These are phyloP conservation scores for Penicillium sp. DNA, from an alignment of 2,329 filamentous ascomycete genomes.

Conservation along the genomic window DNA sequence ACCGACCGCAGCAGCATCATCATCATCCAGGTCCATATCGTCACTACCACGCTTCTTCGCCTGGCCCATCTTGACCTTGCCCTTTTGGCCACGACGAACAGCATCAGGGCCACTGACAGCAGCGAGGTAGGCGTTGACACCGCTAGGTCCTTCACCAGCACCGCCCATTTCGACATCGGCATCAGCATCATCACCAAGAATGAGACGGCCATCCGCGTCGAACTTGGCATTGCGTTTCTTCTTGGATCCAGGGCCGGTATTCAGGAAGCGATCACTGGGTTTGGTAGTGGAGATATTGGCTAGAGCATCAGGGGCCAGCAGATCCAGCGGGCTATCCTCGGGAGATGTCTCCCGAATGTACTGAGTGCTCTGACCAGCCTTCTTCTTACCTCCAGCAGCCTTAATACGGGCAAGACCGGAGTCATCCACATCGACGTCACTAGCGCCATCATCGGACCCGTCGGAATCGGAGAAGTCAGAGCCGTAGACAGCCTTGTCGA, in stretches of 20 bases:
- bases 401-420: slow-evolving; percentile 37
- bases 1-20: slow-evolving; percentile 24
- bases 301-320: slow-evolving; percentile 85
- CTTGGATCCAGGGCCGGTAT: slow-evolving; percentile 41
- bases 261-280: slow-evolving; percentile 59
- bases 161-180: slow-evolving; percentile 42
- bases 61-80: slow-evolving; percentile 64
- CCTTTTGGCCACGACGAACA: slow-evolving; percentile 61
- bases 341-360: slow-evolving; percentile 84
- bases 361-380: slow-evolving; percentile 56
- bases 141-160: slow-evolving; percentile 32
- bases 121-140: slow-evolving; percentile 64
- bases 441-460: slow-evolving; percentile 65
- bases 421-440: slow-evolving; percentile 48
- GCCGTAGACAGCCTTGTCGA: slow-evolving; percentile 94
- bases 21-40: slow-evolving; percentile 51
- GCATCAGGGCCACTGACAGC: slow-evolving; percentile 65
- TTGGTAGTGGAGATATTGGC: slow-evolving; percentile 93
- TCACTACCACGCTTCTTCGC: slow-evolving; percentile 42
- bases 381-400: slow-evolving; percentile 47
- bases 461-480: slow-evolving; percentile 58
- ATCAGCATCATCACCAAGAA: slow-evolving; percentile 41
- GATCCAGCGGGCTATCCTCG: slow-evolving; percentile 90
- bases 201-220: slow-evolving; percentile 50
- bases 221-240: slow-evolving; percentile 48